A percentile compares a stretch with the other conserved stretches of the same genome.
These are phyloP conservation scores for Prunus mume DNA, from an alignment of 306 rosid genomes.

Conservation along the genomic window DNA sequence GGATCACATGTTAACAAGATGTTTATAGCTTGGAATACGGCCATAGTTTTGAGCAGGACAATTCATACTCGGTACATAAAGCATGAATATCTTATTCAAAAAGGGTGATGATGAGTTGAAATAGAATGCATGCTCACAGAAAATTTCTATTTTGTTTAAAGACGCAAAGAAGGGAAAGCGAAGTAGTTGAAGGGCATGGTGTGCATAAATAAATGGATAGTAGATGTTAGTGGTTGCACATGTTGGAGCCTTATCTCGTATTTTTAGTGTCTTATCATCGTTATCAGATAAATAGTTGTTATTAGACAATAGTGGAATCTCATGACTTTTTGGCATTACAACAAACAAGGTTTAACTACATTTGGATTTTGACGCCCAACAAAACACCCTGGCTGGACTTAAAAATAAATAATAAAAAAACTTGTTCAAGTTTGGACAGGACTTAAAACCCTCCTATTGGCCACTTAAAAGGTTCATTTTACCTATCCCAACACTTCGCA, in stretches of 20 bases:
- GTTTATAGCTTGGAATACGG: too few relatives aligned
- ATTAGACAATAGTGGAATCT: conserved; percentile 19
- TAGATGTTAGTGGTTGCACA: conserved; percentile 31
- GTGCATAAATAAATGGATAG: not conserved
- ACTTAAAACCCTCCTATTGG: not conserved
- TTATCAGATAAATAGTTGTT: not conserved
- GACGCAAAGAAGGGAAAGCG: not conserved
- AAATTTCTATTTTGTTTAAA: conserved; percentile 12
- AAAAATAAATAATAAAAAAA: not conserved
- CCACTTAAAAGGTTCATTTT: not conserved
- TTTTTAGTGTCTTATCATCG: conserved; percentile 22
- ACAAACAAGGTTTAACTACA: not conserved
- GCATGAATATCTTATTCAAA: too few relatives aligned
- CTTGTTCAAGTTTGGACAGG: not conserved
- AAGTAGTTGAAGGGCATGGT: conserved; percentile 2
- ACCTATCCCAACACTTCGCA: not conserved
- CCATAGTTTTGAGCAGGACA: too few relatives aligned
- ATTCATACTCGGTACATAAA: not conserved
- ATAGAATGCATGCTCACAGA: conserved; percentile 1
- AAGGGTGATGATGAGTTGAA: conserved; percentile 5
- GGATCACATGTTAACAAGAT: too few relatives aligned
- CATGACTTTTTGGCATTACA: not conserved
- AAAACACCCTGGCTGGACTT: not conserved
- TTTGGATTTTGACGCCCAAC: conserved; percentile 8
- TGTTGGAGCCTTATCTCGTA: conserved; percentile 15